phyloP scores from a whole-genome alignment of 768 basidiomycete species.

The Kwoniella dendrophila region DNA sequence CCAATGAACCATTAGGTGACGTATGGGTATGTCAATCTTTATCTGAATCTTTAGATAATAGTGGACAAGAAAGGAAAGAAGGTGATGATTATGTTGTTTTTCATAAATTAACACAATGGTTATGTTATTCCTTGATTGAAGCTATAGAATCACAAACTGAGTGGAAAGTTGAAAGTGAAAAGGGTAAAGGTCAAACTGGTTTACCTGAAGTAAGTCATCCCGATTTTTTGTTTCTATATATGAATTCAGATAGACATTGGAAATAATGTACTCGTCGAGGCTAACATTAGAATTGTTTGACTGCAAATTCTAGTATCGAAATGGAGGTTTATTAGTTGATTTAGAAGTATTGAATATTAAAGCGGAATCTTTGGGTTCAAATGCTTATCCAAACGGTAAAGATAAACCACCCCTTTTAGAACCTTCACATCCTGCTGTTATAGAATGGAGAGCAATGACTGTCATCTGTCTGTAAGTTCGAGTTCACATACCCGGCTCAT shows the following conservation, averaged over 20 bases:
- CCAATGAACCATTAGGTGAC: constrained; percentile 76
- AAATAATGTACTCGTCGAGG: neutral
- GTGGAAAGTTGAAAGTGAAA: constrained; percentile 79
- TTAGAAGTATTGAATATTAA: constrained; percentile 75
- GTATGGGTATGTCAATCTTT: constrained; percentile 82
- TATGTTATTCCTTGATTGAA: constrained; percentile 84
- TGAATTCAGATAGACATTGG: constrained; percentile 1
- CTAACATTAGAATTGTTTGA: neutral
- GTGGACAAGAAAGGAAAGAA: constrained; percentile 53
- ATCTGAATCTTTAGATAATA: constrained; percentile 38
- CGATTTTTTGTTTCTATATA: neutral
- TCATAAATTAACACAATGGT: constrained; percentile 95
- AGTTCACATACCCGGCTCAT: neutral
- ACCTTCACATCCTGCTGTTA: constrained; percentile 76
- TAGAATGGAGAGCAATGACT: constrained; percentile 96
- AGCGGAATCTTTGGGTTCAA: constrained; percentile 60
- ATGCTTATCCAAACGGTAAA: constrained; percentile 49
- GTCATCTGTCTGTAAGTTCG: constrained; percentile 79
- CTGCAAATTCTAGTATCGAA: constrained; percentile 66
- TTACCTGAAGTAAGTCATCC: constrained; percentile 66
- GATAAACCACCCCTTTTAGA: constrained; percentile 62
- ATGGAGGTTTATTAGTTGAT: constrained; percentile 88
- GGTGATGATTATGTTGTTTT: constrained; percentile 83
- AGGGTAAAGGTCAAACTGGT: constrained; percentile 74
- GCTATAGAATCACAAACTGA: constrained; percentile 73